phyloP scores from a whole-genome alignment of 2,329 filamentous ascomycete species.

The Penicillium sp. region DNA sequence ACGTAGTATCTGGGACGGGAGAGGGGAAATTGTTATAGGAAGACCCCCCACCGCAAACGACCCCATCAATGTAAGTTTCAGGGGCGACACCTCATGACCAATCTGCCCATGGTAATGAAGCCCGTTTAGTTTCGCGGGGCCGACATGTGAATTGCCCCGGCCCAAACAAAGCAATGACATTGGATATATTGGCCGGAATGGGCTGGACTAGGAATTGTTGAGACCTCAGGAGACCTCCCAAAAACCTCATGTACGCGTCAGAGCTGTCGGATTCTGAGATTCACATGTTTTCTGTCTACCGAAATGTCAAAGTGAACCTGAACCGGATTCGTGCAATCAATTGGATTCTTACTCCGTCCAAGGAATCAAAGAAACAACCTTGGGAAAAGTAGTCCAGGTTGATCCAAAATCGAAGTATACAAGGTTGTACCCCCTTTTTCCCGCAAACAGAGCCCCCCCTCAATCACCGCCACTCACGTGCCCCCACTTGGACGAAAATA shows the following conservation, averaged over 20 bases:
- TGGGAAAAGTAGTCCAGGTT: too few species aligned
- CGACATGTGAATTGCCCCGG: conserved; percentile 6
- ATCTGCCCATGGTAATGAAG: conserved; percentile 9
- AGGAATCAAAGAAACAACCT: too few species aligned
- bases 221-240: conserved; percentile 4
- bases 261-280: background rate
- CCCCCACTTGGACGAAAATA: conserved; percentile 28
- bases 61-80: conserved; percentile 8
- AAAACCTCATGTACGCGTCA: background rate
- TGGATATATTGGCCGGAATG: conserved; percentile 13
- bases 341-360: too few species aligned
- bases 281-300: background rate
- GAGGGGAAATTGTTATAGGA: background rate
- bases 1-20: conserved; percentile 8
- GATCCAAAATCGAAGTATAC: background rate
- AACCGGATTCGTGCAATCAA: background rate
- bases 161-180: conserved; percentile 18
- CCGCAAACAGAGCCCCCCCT: conserved; percentile 26
- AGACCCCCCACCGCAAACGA: conserved; percentile 10
- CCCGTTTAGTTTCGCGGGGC: conserved; percentile 16
- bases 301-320: background rate
- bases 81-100: conserved; percentile 25
- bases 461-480: conserved; percentile 29
- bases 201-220: conserved; percentile 9
- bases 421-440: conserved; percentile 19